Base-by-base conservation (phyloP, 2,329 filamentous ascomycete genomes). In the Sporothrix brunneoviolacea region DNA sequence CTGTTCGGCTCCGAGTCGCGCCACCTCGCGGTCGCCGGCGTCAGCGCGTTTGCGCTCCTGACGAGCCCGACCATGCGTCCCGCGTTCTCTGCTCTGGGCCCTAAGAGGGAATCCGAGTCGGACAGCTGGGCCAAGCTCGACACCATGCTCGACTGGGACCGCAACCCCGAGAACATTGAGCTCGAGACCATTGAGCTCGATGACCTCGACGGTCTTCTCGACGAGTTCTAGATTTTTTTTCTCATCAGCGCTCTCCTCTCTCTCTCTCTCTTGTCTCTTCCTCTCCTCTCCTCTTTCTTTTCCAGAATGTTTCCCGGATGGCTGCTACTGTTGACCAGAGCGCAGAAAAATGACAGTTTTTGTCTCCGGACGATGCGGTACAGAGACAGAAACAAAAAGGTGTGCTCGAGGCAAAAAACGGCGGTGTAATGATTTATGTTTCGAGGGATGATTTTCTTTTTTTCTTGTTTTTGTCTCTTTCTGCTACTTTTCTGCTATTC, bases 121-220 rank as follows among this genome's bases (percentile, higher is more conserved):
- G 71, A 72, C 48, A 66, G 59, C 51, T 74, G 71, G 69, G 62
- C 67, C 33, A 72, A 71, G 56, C 54, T 74, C 13, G 73, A 74
- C 49, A 61, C 60, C 53, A 62, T 69, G 54, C 62, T 74, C 52
- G 76, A 81, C 59, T 79, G 80, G 69, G 84, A 86, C 62, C 77
- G 77, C 64, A 89, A 83, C 64, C 90, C 91, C 1, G 93, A 97
- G 71, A 86, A 83, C 57, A 84, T 97, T 59, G 90, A 94, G n/a
- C n/a, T n/a, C n/a, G n/a, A n/a, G 71, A 86, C 83, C 57, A 84
- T 97, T 59, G 90, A 94, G 65, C 80, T 97, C 43, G 89, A 95
- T 41, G 93, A 98, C 73, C 82, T 97, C 21, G 91, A 97, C 63
- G 82, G 86, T 60, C 79, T 96, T 65, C 80, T 96, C 61, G 84